phyloP scores from a whole-genome alignment of 2,329 filamentous ascomycete genomes.

The Graphilbum fragrans region DNA sequence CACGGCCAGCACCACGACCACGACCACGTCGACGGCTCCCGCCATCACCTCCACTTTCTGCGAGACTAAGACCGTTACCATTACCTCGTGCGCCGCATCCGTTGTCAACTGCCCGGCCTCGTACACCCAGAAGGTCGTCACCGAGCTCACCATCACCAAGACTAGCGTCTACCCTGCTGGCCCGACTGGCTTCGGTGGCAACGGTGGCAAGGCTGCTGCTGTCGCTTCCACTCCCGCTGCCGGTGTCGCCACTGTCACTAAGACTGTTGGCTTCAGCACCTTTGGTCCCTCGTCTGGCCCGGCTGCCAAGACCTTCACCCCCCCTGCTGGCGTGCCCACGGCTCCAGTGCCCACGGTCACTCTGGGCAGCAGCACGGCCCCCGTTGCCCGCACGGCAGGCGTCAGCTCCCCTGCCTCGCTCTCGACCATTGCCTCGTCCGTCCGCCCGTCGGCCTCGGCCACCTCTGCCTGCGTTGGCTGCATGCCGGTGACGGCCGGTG shows the following conservation, averaged over 20 bases:
- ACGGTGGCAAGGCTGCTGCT: slow-evolving; percentile 8
- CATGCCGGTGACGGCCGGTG: slow-evolving; percentile 8
- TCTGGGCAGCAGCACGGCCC: neutral
- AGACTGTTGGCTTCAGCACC: slow-evolving; percentile 9
- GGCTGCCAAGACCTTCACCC: slow-evolving; percentile 11
- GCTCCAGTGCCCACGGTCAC: slow-evolving; percentile 10
- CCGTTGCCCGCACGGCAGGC: neutral
- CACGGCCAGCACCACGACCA: slow-evolving; percentile 1
- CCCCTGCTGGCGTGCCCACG: slow-evolving; percentile 6
- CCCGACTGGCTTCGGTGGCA: slow-evolving; percentile 3
- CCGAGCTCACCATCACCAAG: slow-evolving; percentile 12
- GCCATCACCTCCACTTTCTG: slow-evolving; percentile 13
- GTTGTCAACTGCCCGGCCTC: slow-evolving; percentile 19
- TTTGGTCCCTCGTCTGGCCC: slow-evolving; percentile 11
- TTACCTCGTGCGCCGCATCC: slow-evolving; percentile 16
- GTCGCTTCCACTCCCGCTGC: slow-evolving; percentile 2
- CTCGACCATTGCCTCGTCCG: neutral
- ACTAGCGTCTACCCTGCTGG: slow-evolving; percentile 15
- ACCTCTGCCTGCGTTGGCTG: neutral
- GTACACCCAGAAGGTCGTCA: slow-evolving; percentile 17
- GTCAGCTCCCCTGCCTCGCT: neutral
- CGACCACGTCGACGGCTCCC: neutral
- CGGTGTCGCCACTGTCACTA: neutral
- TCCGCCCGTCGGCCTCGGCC: neutral
- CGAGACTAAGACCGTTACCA: slow-evolving; percentile 15